Evolutionary conservation across 306 rosid genomes (phyloP).

Genomic region (Lathyrus tuberosus): DNA sequence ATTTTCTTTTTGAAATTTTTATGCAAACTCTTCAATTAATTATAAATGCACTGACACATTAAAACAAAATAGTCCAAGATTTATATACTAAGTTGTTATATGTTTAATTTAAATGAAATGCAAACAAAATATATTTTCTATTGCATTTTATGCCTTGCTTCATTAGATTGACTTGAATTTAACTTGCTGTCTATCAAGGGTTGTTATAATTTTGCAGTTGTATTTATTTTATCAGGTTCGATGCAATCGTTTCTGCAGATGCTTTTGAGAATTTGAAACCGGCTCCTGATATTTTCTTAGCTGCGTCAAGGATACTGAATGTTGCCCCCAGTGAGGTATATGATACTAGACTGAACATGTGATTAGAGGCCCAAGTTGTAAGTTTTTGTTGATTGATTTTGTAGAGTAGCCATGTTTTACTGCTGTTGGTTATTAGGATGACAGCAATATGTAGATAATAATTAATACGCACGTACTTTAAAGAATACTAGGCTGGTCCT

Average conservation of each 20-base stretch:
- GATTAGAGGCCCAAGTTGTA: conserved; percentile 22
- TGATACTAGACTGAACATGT: conserved; percentile 33
- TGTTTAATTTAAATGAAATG: conserved; percentile 15
- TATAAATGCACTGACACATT: conserved; percentile 3
- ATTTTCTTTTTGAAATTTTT: neutral
- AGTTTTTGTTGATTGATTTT: conserved; percentile 18
- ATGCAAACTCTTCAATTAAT: conserved; percentile 20
- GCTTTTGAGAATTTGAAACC: conserved; percentile 98
- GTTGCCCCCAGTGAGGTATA: conserved; percentile 77
- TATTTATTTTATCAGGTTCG: conserved; percentile 71
- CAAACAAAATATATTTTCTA: conserved; percentile 1
- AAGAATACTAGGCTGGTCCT: conserved; percentile 19
- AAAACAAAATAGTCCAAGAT: conserved; percentile 33
- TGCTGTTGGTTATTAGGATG: conserved; percentile 12
- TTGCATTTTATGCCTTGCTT: conserved; percentile 27
- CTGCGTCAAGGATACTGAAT: conserved; percentile 79
- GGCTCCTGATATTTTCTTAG: conserved; percentile 94
- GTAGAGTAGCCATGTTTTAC: conserved; percentile 27
- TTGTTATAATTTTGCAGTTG: conserved; percentile 26
- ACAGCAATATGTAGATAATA: conserved; percentile 16
- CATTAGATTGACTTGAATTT: conserved; percentile 26
- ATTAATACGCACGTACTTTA: conserved; percentile 21
- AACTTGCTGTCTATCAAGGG: conserved; percentile 1
- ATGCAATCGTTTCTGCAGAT: conserved; percentile 93
- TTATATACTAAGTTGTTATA: conserved; percentile 23